These are phyloP conservation scores for Amanita inopinata DNA, from an alignment of 768 basidiomycete species.

Conservation along the genomic window DNA sequence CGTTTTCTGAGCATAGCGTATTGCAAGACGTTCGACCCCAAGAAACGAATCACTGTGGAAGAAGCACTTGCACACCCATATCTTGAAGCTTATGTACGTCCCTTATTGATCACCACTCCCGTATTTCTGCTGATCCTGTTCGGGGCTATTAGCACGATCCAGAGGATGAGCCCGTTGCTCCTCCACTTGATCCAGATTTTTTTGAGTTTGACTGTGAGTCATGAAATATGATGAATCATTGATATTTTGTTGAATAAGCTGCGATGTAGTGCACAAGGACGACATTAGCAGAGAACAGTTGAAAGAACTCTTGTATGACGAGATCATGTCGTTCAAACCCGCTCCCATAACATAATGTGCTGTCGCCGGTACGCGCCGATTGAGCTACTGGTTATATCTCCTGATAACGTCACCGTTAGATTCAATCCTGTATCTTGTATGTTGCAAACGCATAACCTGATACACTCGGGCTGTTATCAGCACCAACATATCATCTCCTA, in stretches of 20 bases:
- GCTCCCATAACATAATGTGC: slow-evolving; percentile 30
- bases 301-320: slow-evolving; percentile 89
- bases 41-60: slow-evolving; percentile 92
- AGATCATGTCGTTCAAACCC: slow-evolving; percentile 86
- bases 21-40: slow-evolving; percentile 87
- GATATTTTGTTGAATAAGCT: slow-evolving; percentile 3
- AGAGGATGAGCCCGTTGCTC: slow-evolving; percentile 92
- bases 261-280: slow-evolving; percentile 77
- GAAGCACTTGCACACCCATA: slow-evolving; percentile 93
- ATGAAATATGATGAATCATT: neutral
- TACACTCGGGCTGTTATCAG: too few relatives aligned
- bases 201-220: slow-evolving; percentile 94
- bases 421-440: neutral
- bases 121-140: slow-evolving; percentile 10
- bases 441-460: too few relatives aligned
- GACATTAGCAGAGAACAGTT: slow-evolving; percentile 93
- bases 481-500: too few relatives aligned
- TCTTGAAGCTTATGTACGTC: slow-evolving; percentile 79
- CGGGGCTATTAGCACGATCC: slow-evolving; percentile 83
- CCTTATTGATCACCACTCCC: neutral
- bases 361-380: neutral
- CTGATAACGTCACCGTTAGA: neutral
- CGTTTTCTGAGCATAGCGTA: slow-evolving; percentile 1
- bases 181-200: slow-evolving; percentile 92
- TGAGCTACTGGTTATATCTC: neutral